phyloP scores from a whole-genome alignment of 179 eudicot genomes.

The Pouteria campechiana region DNA sequence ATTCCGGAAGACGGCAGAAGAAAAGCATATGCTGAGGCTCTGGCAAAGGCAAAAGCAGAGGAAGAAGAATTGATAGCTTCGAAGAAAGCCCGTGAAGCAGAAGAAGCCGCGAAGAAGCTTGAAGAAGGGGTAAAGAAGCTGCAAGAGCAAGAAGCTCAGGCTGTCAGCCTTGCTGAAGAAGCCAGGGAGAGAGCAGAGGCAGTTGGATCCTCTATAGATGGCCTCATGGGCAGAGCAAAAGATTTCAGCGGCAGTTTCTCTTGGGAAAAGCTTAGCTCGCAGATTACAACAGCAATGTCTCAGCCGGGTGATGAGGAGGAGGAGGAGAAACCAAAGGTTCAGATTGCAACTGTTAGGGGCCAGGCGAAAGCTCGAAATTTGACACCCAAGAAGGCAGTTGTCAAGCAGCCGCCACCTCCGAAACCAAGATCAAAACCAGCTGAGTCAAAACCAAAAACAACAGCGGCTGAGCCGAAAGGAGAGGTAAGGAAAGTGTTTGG shows the following conservation, averaged over 20 bases:
- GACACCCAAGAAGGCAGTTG: slow-evolving; percentile 49
- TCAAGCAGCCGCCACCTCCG: slow-evolving; percentile 24
- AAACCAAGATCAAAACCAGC: slow-evolving; percentile 9
- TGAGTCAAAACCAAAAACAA: slow-evolving; percentile 21
- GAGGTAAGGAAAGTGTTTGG: slow-evolving; percentile 75
- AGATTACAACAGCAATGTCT: slow-evolving; percentile 51
- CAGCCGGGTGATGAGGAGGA: no score
- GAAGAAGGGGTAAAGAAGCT: slow-evolving; percentile 45
- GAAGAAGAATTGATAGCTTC: slow-evolving; percentile 58
- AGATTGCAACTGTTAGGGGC: slow-evolving; percentile 84
- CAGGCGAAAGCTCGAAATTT: slow-evolving; percentile 74
- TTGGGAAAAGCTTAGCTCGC: slow-evolving; percentile 75
- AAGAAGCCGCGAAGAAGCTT: slow-evolving; percentile 37
- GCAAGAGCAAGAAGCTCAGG: slow-evolving; percentile 34
- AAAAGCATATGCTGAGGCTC: slow-evolving; percentile 59
- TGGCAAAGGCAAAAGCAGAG: slow-evolving; percentile 68
- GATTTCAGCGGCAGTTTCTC: slow-evolving; percentile 43
- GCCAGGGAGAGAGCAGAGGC: slow-evolving; percentile 49
- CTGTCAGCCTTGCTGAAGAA: slow-evolving; percentile 46
- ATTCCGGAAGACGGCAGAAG: slow-evolving; percentile 94
- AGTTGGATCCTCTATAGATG: slow-evolving; percentile 47
- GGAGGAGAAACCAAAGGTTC: slow-evolving; percentile 51
- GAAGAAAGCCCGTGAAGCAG: slow-evolving; percentile 59
- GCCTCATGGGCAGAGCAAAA: slow-evolving; percentile 45
- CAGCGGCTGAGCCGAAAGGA: slow-evolving; percentile 20